Evolutionary conservation across 805 yeast species (phyloP).

Genomic region (Starmerella bombi): DNA sequence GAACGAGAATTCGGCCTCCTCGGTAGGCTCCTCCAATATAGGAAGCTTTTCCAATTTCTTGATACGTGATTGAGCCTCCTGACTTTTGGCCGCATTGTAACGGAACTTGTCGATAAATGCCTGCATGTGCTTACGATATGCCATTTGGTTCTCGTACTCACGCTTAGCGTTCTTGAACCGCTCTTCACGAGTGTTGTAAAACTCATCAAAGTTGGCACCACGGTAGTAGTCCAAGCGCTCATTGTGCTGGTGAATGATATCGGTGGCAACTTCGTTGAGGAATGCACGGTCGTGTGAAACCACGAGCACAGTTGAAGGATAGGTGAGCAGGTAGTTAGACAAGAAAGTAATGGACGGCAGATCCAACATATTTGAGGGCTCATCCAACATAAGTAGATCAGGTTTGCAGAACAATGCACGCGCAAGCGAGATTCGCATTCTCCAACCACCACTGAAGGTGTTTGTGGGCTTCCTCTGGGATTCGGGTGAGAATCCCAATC

Average conservation of each 20-base stretch:
- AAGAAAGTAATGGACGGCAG: slow-evolving; percentile 94
- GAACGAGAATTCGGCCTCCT: slow-evolving; percentile 71
- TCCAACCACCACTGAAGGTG: slow-evolving; percentile 98
- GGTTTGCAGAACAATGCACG: slow-evolving; percentile 97
- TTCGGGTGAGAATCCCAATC: slow-evolving; percentile 85
- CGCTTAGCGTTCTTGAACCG: slow-evolving; percentile 83
- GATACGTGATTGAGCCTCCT: slow-evolving; percentile 96
- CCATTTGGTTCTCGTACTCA: slow-evolving; percentile 97
- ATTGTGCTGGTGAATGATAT: slow-evolving; percentile 93
- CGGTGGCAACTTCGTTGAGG: slow-evolving; percentile 95
- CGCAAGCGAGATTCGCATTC: slow-evolving; percentile 97
- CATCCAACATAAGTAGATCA: slow-evolving; percentile 83
- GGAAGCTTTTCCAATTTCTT: slow-evolving; percentile 94
- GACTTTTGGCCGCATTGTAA: slow-evolving; percentile 93
- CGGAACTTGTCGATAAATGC: slow-evolving; percentile 90
- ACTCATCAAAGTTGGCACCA: slow-evolving; percentile 84
- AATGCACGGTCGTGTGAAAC: slow-evolving; percentile 98
- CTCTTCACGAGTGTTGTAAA: slow-evolving; percentile 88
- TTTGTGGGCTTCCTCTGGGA: slow-evolving; percentile 76
- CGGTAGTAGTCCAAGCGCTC: slow-evolving; percentile 88
- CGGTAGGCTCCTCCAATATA: slow-evolving; percentile 83
- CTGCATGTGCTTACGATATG: slow-evolving; percentile 84
- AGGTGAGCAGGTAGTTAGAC: slow-evolving; percentile 77
- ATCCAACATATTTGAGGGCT: slow-evolving; percentile 99
- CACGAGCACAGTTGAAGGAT: slow-evolving; percentile 83